Base-by-base conservation (phyloP, 306 rosid species). In the Prunus campanulata region DNA sequence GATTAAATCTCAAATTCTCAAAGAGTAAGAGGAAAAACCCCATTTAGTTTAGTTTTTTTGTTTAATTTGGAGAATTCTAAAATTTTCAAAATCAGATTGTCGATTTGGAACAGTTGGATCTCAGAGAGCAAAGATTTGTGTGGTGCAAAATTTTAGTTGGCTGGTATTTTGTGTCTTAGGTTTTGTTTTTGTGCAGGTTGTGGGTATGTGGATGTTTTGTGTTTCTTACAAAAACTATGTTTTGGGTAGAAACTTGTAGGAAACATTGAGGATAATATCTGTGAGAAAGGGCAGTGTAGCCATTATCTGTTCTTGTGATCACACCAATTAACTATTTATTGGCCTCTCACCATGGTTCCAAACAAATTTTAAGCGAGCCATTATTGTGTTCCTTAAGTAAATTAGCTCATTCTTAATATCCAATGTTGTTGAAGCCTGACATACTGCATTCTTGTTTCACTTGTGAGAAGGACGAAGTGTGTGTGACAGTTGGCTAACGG, bases 401-500 rank as follows among this genome's bases (percentile, higher is more conserved):
- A 47, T 48, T 32, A 61, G 71, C 48, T 11, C 8, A 5, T 18
- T 6, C n/a, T 60, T 52, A 48, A 9, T 3, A 0, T 47, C 69
- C 69, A 35, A 65, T 8, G 6, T 55, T 29, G 30, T 48, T 46
- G 64, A 55, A 68, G 15, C 69, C 29, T 10, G 68, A 63, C 22
- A 73, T 18, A 24, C 27, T 25, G 18, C 30, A 39, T 75, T 30
- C 20, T 50, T 55, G 39, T 50, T 29, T 75, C 25, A 62, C 57
- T 57, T 13, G 68, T 22, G 65, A 52, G 77, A 78, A 67, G 70
- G 66, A 71, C 71, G 52, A 19, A 39, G 14, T 19, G 19, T 66
- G 10, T 32, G 50, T 56, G 20, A 49, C 54, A 64, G 52, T 59
- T 66, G 68, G 59, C 48, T 68, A 65, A 60, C 35, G 32, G 76